A percentile compares a stretch with the other conserved stretches of the same genome.
phyloP scores from a whole-genome alignment of 78 protist species.

The Acrasis kona region DNA sequence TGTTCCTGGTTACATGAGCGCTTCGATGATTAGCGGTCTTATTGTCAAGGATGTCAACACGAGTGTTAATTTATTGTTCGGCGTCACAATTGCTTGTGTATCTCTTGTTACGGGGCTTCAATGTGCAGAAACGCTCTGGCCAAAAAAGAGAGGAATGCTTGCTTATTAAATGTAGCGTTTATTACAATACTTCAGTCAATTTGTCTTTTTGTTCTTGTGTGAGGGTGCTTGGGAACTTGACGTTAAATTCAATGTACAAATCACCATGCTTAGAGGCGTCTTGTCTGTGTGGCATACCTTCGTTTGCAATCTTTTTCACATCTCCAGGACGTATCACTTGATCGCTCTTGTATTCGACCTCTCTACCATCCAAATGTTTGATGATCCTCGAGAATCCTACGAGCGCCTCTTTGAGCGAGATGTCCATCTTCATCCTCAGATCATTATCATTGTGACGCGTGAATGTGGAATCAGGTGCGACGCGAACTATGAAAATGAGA shows the following conservation, averaged over 20 bases:
- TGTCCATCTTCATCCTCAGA: background rate
- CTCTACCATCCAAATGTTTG: constrained; percentile 37
- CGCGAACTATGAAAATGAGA: constrained; percentile 27
- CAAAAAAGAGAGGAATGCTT: no score
- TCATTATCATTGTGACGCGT: constrained; percentile 15
- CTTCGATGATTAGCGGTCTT: no score
- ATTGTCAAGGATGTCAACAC: no score
- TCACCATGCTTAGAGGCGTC: constrained; percentile 27
- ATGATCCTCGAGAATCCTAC: constrained; percentile 26
- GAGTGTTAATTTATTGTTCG: no score
- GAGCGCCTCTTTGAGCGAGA: constrained; percentile 31
- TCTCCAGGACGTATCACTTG: constrained; percentile 25
- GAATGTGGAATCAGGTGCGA: constrained; percentile 1
- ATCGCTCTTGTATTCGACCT: background rate
- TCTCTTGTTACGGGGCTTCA: no score
- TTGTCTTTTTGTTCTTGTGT: constrained; percentile 14
- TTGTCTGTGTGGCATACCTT: constrained; percentile 42
- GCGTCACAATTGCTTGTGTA: no score
- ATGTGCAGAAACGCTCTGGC: no score
- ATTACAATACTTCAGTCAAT: background rate
- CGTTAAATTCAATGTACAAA: constrained; percentile 25
- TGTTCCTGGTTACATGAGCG: no score
- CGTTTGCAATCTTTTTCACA: constrained; percentile 7
- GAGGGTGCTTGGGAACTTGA: constrained; percentile 26
- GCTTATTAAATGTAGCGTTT: no score